Evolutionary conservation across 768 basidiomycete genomes (phyloP).

Genomic region (Cyathus striatus): DNA sequence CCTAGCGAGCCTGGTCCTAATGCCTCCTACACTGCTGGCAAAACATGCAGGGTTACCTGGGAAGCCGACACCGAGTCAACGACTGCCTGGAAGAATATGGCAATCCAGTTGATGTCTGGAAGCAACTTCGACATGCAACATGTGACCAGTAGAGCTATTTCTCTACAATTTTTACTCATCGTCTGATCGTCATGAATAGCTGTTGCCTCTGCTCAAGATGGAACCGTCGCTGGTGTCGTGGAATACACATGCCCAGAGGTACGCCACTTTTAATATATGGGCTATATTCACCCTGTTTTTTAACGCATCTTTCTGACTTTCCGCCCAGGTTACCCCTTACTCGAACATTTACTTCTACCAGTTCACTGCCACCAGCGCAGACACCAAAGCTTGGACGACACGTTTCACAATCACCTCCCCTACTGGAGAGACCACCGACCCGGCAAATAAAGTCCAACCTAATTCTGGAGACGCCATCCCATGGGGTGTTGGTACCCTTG

Average conservation of each 20-base stretch:
- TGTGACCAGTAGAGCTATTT: slow-evolving; percentile 44
- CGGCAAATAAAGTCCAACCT: slow-evolving; percentile 51
- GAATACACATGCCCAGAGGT: slow-evolving; percentile 66
- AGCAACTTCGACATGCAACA: slow-evolving; percentile 64
- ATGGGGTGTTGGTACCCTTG: slow-evolving; percentile 65
- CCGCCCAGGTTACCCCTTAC: slow-evolving; percentile 50
- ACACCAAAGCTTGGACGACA: slow-evolving; percentile 58
- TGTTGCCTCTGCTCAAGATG: slow-evolving; percentile 57
- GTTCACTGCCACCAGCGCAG: slow-evolving; percentile 44
- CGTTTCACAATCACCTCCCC: slow-evolving; percentile 69
- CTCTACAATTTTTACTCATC: neutral
- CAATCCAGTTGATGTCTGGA: slow-evolving; percentile 79
- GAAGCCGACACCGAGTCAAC: slow-evolving; percentile 41
- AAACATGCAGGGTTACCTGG: slow-evolving; percentile 57
- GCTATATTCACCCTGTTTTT: neutral
- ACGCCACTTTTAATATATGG: too few relatives aligned
- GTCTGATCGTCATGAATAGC: slow-evolving; percentile 33
- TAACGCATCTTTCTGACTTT: neutral
- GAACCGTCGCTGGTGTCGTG: slow-evolving; percentile 47
- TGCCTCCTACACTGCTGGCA: slow-evolving; percentile 50
- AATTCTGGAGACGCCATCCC: slow-evolving; percentile 45
- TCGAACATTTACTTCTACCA: slow-evolving; percentile 80
- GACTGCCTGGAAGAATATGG: slow-evolving; percentile 65
- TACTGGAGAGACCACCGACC: slow-evolving; percentile 36
- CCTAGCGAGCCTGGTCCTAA: slow-evolving; percentile 62